These are phyloP conservation scores for Tephrocybe rancida DNA, from an alignment of 768 basidiomycete species.

Conservation along the genomic window DNA sequence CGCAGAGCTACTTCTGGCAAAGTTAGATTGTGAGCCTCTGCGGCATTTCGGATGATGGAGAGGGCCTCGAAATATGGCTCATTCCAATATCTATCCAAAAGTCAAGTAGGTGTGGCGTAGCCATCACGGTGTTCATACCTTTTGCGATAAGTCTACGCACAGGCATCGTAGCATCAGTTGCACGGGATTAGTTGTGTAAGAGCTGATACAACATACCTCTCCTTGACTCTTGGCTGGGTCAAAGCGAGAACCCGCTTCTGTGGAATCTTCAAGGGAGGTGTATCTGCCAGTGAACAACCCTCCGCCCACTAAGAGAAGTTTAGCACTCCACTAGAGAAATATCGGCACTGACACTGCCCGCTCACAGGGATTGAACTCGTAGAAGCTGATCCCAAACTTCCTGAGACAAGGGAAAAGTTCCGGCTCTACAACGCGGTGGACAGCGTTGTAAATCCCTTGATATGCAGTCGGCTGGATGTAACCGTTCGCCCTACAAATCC, in stretches of 20 bases:
- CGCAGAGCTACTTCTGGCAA: conserved; percentile 45
- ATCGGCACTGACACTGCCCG: no score
- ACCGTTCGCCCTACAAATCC: conserved; percentile 55
- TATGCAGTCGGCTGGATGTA: conserved; percentile 60
- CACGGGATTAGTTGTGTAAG: no score
- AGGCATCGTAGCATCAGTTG: no score
- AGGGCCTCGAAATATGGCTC: conserved; percentile 26
- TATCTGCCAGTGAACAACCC: conserved; percentile 63
- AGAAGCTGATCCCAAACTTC: conserved; percentile 58
- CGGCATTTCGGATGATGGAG: conserved; percentile 16
- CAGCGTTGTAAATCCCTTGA: conserved; percentile 47
- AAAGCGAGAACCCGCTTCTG: conserved; percentile 59
- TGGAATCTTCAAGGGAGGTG: conserved; percentile 34
- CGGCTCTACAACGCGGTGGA: conserved; percentile 41
- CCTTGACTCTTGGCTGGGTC: conserved; percentile 50
- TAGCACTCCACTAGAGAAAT: background rate
- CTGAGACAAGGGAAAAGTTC: conserved; percentile 58
- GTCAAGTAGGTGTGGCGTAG: background rate
- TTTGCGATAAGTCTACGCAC: conserved; percentile 35
- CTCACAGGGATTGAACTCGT: conserved; percentile 58
- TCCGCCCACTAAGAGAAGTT: conserved; percentile 46
- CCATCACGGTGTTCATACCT: conserved; percentile 23
- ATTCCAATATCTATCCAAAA: conserved; percentile 25
- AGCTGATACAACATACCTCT: conserved; percentile 30
- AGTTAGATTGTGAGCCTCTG: conserved; percentile 34